Evolutionary conservation across 1,139 yeast genomes (phyloP).

Genomic region (Arxiozyma slooffiae): DNA sequence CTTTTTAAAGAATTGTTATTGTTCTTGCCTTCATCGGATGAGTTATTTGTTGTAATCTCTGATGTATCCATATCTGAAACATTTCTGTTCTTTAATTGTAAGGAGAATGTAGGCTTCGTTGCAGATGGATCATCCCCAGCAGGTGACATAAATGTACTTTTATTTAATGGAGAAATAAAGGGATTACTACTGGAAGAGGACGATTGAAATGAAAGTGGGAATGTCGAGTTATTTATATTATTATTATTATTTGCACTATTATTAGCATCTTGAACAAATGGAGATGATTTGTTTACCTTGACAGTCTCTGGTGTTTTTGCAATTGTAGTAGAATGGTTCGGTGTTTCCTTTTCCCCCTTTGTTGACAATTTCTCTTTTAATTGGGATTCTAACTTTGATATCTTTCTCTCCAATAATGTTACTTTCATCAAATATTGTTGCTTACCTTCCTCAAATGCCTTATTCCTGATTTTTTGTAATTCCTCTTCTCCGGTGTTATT

Average conservation of each 20-base stretch:
- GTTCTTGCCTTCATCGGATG: slow-evolving; percentile 1
- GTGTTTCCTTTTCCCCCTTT: not conserved
- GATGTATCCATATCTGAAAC: slow-evolving; percentile 1
- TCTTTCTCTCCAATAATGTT: slow-evolving; percentile 19
- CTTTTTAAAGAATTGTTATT: slow-evolving; percentile 1
- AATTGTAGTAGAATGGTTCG: not conserved
- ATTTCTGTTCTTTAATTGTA: not conserved
- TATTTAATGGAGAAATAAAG: slow-evolving; percentile 3
- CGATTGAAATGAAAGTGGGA: slow-evolving; percentile 1
- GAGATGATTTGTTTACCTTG: not conserved
- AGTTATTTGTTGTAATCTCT: not conserved
- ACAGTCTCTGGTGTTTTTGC: slow-evolving; percentile 2
- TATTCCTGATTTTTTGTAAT: slow-evolving; percentile 31
- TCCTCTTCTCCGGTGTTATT: slow-evolving; percentile 18
- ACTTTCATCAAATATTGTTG: slow-evolving; percentile 31
- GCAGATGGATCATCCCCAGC: slow-evolving; percentile 3
- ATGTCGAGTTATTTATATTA: not conserved
- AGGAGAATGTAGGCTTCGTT: slow-evolving; percentile 7
- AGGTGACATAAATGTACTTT: slow-evolving; percentile 1
- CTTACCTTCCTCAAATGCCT: slow-evolving; percentile 33
- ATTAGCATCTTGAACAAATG: not conserved
- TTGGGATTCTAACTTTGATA: slow-evolving; percentile 7
- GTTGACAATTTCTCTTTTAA: not conserved
- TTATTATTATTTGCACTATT: not conserved
- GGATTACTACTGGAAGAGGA: slow-evolving; percentile 5